These are phyloP conservation scores for Boletus vermiculosoides DNA, from an alignment of 768 basidiomycete species.

Conservation along the genomic window DNA sequence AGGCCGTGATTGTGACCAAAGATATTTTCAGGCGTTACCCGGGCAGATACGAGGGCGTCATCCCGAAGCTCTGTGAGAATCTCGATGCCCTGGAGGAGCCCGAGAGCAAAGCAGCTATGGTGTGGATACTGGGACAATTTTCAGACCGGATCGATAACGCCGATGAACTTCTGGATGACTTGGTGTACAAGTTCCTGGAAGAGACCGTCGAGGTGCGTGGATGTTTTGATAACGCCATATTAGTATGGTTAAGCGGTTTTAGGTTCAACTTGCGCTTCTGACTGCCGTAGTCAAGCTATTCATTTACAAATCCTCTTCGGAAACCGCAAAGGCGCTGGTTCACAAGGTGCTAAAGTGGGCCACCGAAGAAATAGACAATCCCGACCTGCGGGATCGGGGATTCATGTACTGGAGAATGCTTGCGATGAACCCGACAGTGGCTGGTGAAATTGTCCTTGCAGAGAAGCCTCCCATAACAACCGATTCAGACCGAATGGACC, in stretches of 20 bases:
- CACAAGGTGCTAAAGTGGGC: slow-evolving; percentile 96
- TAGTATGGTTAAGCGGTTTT: background rate
- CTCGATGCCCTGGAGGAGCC: slow-evolving; percentile 92
- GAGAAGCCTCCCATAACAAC: slow-evolving; percentile 98
- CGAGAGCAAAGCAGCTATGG: slow-evolving; percentile 94
- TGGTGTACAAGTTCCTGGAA: slow-evolving; percentile 84
- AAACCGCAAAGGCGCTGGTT: slow-evolving; percentile 83
- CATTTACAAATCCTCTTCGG: slow-evolving; percentile 81
- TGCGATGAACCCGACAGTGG: slow-evolving; percentile 86
- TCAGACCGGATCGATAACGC: slow-evolving; percentile 94
- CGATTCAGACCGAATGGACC: slow-evolving; percentile 96
- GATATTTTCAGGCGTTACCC: slow-evolving; percentile 98
- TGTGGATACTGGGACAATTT: slow-evolving; percentile 98
- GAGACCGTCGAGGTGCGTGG: slow-evolving; percentile 84
- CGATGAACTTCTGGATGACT: slow-evolving; percentile 91
- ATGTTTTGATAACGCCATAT: background rate
- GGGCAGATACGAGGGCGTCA: slow-evolving; percentile 94
- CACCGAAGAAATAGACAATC: slow-evolving; percentile 97
- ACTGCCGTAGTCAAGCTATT: slow-evolving; percentile 97
- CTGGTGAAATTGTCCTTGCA: slow-evolving; percentile 85
- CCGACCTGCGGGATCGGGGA: slow-evolving; percentile 93
- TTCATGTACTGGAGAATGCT: slow-evolving; percentile 99
- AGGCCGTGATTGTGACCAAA: slow-evolving; percentile 95
- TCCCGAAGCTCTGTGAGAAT: slow-evolving; percentile 89
- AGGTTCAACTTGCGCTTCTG: slow-evolving; percentile 95